Conservation (phyloP, 495 filamentous ascomycete species). For the Daldinia vernicosa region DNA sequence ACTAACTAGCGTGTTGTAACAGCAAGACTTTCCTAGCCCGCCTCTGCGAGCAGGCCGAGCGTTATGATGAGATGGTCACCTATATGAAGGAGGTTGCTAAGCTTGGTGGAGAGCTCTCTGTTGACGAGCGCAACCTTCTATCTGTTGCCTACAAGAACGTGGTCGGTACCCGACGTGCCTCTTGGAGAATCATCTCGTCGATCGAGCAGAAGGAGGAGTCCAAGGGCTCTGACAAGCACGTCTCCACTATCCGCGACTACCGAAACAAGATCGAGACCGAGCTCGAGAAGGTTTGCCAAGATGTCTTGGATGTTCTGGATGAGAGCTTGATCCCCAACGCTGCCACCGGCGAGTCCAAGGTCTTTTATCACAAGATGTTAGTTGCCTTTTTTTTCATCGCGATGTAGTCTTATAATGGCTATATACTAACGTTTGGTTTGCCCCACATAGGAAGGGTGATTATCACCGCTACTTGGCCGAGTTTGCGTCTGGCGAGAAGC, state of each 20-base stretch:
- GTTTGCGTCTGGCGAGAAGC: conserved; percentile 98
- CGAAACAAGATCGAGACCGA: conserved; percentile 98
- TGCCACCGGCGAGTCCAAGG: conserved; percentile 98
- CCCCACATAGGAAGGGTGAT: conserved; percentile 88
- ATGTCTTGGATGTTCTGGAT: conserved; percentile 96
- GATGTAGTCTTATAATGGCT: conserved; percentile 4
- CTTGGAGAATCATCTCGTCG: conserved; percentile 99
- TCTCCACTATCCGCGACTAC: conserved; percentile 94
- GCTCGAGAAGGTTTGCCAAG: conserved; percentile 97
- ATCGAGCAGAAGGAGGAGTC: conserved; percentile 99
- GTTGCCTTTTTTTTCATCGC: conserved; percentile 46
- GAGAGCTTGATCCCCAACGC: conserved; percentile 96
- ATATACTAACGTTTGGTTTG: conserved; percentile 23
- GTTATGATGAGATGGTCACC: conserved; percentile 99
- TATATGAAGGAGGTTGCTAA: conserved; percentile 99
- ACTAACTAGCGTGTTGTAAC: conserved; percentile 54
- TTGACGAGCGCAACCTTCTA: conserved; percentile 98
- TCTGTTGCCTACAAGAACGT: conserved; percentile 99
- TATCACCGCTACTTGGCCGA: conserved; percentile 99
- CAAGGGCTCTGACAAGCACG: conserved; percentile 98
- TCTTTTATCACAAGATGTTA: conserved; percentile 99
- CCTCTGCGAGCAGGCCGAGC: conserved; percentile 99
- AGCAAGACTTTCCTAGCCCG: conserved; percentile 99
- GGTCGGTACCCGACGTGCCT: conserved; percentile 96
- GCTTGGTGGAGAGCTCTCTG: conserved; percentile 94